Conservation (phyloP, 1,284 basidiomycete species). For the Pterulicium gracile region DNA sequence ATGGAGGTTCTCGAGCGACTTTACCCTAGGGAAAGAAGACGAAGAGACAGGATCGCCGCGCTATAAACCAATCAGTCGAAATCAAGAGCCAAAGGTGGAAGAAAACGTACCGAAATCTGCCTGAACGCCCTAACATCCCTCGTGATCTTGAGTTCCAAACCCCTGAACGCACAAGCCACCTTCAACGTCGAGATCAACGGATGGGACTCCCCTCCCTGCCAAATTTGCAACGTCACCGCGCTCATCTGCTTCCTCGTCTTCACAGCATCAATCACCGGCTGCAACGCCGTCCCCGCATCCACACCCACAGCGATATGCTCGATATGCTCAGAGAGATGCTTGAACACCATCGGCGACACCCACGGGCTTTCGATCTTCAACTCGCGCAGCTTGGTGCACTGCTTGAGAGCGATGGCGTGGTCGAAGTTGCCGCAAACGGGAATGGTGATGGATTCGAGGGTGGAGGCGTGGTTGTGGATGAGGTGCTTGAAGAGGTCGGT, state of each 20-base stretch:
- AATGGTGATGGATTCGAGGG: constrained; percentile 42
- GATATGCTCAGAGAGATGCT: constrained; percentile 34
- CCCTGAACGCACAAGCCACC: constrained; percentile 44
- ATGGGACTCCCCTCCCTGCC: constrained; percentile 35
- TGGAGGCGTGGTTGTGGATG: constrained; percentile 31
- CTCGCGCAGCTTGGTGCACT: constrained; percentile 38
- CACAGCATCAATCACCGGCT: constrained; percentile 38
- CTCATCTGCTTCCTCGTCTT: constrained; percentile 28
- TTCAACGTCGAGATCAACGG: constrained; percentile 35
- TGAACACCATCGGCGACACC: constrained; percentile 32
- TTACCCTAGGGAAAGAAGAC: constrained; percentile 15
- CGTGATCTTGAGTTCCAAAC: constrained; percentile 35
- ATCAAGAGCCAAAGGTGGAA: not conserved
- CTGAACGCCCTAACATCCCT: constrained; percentile 37
- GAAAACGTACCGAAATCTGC: constrained; percentile 30
- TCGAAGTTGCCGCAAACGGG: constrained; percentile 41
- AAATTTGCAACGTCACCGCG: constrained; percentile 35
- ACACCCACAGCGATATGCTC: constrained; percentile 49
- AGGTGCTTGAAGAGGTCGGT: constrained; percentile 40
- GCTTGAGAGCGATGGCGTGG: constrained; percentile 31
- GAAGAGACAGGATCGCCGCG: constrained; percentile 21
- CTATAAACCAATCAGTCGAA: constrained; percentile 13
- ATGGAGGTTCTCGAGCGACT: constrained; percentile 16
- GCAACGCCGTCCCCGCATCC: constrained; percentile 40
- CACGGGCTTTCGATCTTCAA: constrained; percentile 41